Conservation (phyloP, 148 eudicot species). For the Rhododendron ovatum region DNA sequence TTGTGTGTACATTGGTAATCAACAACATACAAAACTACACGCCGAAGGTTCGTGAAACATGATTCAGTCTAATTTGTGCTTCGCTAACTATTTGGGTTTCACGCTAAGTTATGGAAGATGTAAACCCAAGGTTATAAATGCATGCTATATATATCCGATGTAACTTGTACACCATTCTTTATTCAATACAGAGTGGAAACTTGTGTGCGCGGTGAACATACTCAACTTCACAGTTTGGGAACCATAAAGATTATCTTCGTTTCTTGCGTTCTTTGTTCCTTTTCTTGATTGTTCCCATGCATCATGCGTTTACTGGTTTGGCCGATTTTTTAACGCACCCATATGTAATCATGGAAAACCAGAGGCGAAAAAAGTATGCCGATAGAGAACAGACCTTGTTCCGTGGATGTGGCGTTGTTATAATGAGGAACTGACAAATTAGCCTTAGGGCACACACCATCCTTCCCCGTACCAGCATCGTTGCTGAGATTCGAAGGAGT, state of each 20-base stretch:
- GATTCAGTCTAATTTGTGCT: background rate
- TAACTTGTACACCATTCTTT: background rate
- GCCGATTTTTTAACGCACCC: background rate
- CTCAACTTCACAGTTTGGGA: background rate
- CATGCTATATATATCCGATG: background rate
- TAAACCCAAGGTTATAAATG: background rate
- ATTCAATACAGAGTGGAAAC: background rate
- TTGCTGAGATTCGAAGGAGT: conserved; percentile 19
- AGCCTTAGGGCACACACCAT: conserved; percentile 16
- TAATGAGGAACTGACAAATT: conserved; percentile 28
- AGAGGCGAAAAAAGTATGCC: background rate
- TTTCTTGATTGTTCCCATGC: background rate
- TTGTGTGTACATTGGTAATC: background rate
- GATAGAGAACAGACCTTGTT: conserved; percentile 43
- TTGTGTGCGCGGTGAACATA: background rate
- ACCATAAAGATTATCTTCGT: background rate
- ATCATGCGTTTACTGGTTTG: background rate
- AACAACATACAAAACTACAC: background rate
- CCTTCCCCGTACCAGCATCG: conserved; percentile 18
- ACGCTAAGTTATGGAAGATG: background rate
- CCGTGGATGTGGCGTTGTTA: conserved; percentile 27
- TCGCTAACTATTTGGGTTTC: background rate
- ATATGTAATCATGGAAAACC: background rate
- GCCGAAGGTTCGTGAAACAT: background rate
- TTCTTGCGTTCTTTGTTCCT: background rate